Conservation (phyloP, 441 rosid species). For the Euphorbia schlechtendalii region DNA sequence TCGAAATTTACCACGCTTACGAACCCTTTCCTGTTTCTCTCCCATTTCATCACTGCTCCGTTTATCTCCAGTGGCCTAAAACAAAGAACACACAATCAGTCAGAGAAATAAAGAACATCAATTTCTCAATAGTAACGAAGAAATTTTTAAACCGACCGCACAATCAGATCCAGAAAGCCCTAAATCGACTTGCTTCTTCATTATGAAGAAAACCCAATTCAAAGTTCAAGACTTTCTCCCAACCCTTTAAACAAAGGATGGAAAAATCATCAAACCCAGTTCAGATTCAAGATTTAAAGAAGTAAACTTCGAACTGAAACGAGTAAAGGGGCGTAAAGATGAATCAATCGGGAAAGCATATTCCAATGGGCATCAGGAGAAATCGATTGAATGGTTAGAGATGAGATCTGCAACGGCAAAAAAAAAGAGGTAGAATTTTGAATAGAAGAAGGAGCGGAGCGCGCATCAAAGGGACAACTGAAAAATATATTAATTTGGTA, state of each 20-base stretch:
- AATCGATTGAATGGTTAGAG: neutral
- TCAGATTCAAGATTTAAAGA: neutral
- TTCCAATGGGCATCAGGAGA: neutral
- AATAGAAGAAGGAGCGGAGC: constrained; percentile 10
- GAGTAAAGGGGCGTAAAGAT: neutral
- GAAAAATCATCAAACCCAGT: neutral
- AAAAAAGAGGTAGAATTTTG: neutral
- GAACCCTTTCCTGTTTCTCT: constrained; percentile 33
- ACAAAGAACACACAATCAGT: neutral
- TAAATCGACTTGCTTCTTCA: constrained; percentile 37
- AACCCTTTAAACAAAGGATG: neutral
- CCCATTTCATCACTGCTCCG: constrained; percentile 29
- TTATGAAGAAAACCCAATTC: constrained; percentile 13
- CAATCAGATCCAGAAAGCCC: constrained; percentile 32
- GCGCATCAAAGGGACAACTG: neutral
- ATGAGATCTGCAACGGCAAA: neutral
- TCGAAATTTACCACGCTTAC: constrained; percentile 46
- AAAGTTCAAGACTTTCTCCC: neutral
- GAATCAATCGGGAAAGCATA: neutral
- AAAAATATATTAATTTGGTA: neutral
- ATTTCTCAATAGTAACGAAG: neutral
- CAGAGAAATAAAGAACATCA: neutral
- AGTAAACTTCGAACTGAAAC: neutral
- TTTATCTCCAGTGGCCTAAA: constrained; percentile 38
- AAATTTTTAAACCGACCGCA: constrained; percentile 32